Base-by-base conservation (phyloP, 2,329 filamentous ascomycete genomes). In the Trichoderma atrobrunneum region DNA sequence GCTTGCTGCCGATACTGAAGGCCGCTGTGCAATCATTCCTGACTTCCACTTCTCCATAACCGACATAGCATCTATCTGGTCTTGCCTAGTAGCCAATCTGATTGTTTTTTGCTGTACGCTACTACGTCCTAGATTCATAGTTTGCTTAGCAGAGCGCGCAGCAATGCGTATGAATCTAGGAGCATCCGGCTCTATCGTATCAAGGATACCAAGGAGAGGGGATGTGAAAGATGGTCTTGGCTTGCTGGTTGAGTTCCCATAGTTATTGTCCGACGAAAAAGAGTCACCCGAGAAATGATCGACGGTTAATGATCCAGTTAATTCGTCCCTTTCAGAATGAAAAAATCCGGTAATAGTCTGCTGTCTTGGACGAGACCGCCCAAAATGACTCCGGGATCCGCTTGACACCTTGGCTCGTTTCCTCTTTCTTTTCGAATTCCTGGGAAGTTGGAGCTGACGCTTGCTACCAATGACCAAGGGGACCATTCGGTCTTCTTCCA, bases 151-250 rank as follows among this genome's bases (percentile, higher is more conserved):
- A 67, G 87, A 84, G 18, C 90, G 87, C 57, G 88, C 89, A 65
- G 90, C 90, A 76, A 92, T 85, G 72, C 85, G 88, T 39, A 92
- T 80, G 74, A 91, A 91, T 2, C 78, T 80, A 1, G 90, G 90
- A 0, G 88, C 87, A 72, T 83, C 76, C 2, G 82, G 78, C 73
- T 87, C 85, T 59, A 87, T 82, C 26, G 90, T 85, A 78, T 91
- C 89, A n/a, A 91, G 77, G 70, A 91, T 90, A 74, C 89, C 87
- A 24, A 91, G 82, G 4, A 87, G 87, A n/a, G 86, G 80, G 1
- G 75, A 62, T 43, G 64, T 66, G 61, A 36, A 24, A 28, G 24
- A 48, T 4, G 48, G 59, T 21, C 73, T 74, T 71, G 24, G 75
- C 75, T 69, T 72, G 72, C 60, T 75, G 76, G 1, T 48, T 60